These are phyloP conservation scores for Pilatotrama ljubarskyi DNA, from an alignment of 768 basidiomycete species.

Conservation along the genomic window DNA sequence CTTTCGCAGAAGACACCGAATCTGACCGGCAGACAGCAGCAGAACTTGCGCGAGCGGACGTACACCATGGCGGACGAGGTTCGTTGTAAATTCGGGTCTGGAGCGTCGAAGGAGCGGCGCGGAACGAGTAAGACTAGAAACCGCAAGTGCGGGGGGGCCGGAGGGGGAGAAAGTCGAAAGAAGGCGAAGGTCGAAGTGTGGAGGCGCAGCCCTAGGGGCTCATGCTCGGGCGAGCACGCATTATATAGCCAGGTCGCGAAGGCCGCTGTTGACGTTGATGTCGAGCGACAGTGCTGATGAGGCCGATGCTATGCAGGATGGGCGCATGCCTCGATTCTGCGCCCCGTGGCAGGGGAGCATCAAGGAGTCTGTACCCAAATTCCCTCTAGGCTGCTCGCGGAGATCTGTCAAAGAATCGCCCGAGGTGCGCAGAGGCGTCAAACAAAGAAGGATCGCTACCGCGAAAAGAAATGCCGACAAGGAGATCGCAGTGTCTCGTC, in stretches of 20 bases:
- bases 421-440: no score
- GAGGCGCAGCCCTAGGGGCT: slow-evolving; percentile 20
- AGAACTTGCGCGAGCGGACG: slow-evolving; percentile 58
- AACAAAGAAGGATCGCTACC: no score
- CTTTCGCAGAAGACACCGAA: slow-evolving; percentile 61
- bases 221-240: not conserved
- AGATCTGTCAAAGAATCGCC: no score
- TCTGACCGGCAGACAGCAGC: slow-evolving; percentile 66
- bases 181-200: slow-evolving; percentile 11
- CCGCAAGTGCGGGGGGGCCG: slow-evolving; percentile 6
- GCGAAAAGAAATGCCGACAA: no score
- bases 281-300: slow-evolving; percentile 4
- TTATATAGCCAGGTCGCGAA: slow-evolving; percentile 15
- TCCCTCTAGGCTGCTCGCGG: no score
- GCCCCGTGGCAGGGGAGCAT: no score
- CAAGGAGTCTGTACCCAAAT: no score
- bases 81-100: not conserved
- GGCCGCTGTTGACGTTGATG: not conserved
- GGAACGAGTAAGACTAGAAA: not conserved
- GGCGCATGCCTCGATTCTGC: no score
- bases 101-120: not conserved
- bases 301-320: slow-evolving; percentile 8
- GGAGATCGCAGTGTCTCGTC: no score
- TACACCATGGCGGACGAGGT: slow-evolving; percentile 39
- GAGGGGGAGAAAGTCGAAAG: not conserved